These are phyloP conservation scores for Vigna unguiculata DNA, from an alignment of 306 rosid species.

Conservation along the genomic window DNA sequence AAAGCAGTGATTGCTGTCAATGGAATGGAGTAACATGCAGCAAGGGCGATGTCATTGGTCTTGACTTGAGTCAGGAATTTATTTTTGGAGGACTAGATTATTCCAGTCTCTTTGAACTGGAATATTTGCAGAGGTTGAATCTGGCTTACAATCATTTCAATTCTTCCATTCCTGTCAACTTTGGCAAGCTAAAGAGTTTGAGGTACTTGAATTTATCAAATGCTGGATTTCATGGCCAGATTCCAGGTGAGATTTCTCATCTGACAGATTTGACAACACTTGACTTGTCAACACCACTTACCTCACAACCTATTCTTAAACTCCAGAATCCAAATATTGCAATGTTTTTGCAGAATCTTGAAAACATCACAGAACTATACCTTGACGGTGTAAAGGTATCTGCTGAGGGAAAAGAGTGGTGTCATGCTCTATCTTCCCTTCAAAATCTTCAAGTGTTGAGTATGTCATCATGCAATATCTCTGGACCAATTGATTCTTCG, in stretches of 20 bases:
- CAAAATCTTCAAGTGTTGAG: not conserved
- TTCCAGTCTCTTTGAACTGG: slow-evolving; percentile 39
- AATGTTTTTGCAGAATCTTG: not conserved
- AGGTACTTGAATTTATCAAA: not conserved
- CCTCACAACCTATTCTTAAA: not conserved
- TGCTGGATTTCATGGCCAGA: slow-evolving; percentile 2
- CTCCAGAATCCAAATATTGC: not conserved
- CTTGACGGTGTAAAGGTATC: not conserved
- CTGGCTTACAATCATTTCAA: not conserved
- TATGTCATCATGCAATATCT: not conserved
- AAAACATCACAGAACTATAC: not conserved
- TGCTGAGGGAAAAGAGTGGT: not conserved
- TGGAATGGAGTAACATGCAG: slow-evolving; percentile 61
- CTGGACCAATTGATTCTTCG: not conserved
- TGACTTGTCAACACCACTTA: not conserved
- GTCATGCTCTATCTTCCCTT: not conserved
- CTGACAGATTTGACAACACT: not conserved
- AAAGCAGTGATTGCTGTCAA: not conserved
- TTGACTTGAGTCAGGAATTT: slow-evolving; percentile 41
- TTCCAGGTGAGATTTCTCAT: not conserved
- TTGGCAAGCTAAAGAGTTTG: not conserved
- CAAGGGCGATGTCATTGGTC: slow-evolving; percentile 21
- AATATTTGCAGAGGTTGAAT: not conserved
- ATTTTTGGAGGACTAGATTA: slow-evolving; percentile 34
- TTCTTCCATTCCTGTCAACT: not conserved